Evolutionary conservation across 176 grass and related monocot genomes (phyloP), one percentile per base, ranked within the genome.

Genomic region (Carex littledalei): DNA sequence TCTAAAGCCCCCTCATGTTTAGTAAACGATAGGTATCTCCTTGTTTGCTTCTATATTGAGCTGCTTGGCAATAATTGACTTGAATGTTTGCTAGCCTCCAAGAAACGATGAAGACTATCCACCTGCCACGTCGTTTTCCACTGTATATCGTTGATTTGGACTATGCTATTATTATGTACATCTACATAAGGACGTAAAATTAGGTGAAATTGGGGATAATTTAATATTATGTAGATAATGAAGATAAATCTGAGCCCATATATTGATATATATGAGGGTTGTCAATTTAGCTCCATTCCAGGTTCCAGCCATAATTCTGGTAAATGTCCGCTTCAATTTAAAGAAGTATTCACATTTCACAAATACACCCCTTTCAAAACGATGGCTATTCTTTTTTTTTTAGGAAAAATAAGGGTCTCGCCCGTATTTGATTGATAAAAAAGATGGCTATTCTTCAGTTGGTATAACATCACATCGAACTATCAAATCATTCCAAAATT

Each of bases 101-200:
- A 78, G 45, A 55, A 16, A 26, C 56, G 74, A 78, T 17, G 50
- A 78, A 78, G 50, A 78, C 74, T 8, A 78, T 31, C 74, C 74
- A 78, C 47, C 74, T 29, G 5, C 72, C 49, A 73, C 0, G 14
- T 76, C 52, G 71, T 53, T 26, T 71, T 76, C 20, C 45, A 12
- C 20, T 15, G 6, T 24, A 52, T 75, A 0, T 0, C 11, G 5
- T 50, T 14, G 2, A 53, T 34, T n/a, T 20, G 70, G 18, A 4
- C 70, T 74, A 47, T 74, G n/a, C 43, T 74, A 24, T 37, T n/a
- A 50, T 14, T 21, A 47, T 24, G 11, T 55, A 55, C 22, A 55
- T 77, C 12, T 54, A 52, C 55, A 77, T 77, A 56, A 47, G 13
- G 49, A 56, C 50, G 50, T 56, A 17, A 17, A 77, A 56, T 77